Percentiles rank a stretch among this genome's conserved stretches.
phyloP scores from a whole-genome alignment of 306 rosid species.

The Citrullus mucosospermus region DNA sequence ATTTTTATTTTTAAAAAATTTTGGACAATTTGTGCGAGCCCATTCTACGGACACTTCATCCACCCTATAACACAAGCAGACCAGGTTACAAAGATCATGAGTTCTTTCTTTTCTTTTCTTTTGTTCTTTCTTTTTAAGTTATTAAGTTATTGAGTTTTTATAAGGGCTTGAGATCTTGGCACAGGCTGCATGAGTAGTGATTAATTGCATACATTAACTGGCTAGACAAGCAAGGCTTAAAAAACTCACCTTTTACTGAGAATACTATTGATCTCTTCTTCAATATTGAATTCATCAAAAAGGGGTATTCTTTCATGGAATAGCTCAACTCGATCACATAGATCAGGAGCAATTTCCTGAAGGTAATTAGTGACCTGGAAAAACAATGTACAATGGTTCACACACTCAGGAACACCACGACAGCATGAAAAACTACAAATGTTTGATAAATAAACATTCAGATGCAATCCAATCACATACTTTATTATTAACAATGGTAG shows the following conservation, averaged over 20 bases:
- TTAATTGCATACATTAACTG: slow-evolving; percentile 1
- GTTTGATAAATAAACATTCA: neutral
- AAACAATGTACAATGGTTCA: slow-evolving; percentile 8
- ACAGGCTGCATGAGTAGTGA: neutral
- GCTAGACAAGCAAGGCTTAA: slow-evolving; percentile 8
- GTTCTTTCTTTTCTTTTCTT: too few species aligned
- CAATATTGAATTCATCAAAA: slow-evolving; percentile 76
- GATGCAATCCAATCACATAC: neutral
- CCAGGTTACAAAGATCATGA: neutral
- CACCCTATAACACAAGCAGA: neutral
- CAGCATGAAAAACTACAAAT: neutral
- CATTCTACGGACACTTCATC: neutral
- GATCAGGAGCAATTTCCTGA: slow-evolving; percentile 95
- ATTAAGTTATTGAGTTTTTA: too few species aligned
- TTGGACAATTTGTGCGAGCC: neutral
- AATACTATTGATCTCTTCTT: slow-evolving; percentile 77
- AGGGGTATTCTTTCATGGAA: slow-evolving; percentile 62
- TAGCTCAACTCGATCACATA: slow-evolving; percentile 80
- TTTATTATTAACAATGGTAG: neutral
- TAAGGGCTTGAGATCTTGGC: neutral
- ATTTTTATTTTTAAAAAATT: neutral
- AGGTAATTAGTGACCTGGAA: slow-evolving; percentile 88
- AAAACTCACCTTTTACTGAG: slow-evolving; percentile 70
- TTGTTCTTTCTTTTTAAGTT: neutral
- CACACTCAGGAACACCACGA: neutral